Evolutionary conservation across 1,139 yeast species (phyloP).

Genomic region (Lodderomyces parapsilosis): DNA sequence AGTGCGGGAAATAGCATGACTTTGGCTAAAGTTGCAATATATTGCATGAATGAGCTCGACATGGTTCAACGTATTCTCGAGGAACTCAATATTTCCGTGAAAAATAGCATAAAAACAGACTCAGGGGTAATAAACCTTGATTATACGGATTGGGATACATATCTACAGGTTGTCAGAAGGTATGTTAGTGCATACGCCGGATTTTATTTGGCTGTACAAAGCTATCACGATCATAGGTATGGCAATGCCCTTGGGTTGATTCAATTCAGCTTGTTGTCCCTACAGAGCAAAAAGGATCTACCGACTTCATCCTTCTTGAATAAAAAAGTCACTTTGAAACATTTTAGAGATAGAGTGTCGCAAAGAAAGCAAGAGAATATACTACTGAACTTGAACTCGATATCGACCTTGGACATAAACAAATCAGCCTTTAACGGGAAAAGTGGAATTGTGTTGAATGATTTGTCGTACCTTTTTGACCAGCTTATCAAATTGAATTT

Average conservation of each 20-base stretch:
- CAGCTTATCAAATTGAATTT: conserved; percentile 37
- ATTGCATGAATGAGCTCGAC: conserved; percentile 33
- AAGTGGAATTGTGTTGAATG: conserved; percentile 39
- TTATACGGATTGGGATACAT: conserved; percentile 31
- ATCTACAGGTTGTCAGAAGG: conserved; percentile 31
- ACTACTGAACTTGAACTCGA: conserved; percentile 33
- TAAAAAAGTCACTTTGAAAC: conserved; percentile 14
- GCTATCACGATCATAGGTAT: conserved; percentile 38
- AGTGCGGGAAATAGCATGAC: conserved; percentile 38
- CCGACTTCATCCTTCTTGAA: conserved; percentile 6
- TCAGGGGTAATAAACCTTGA: conserved; percentile 16
- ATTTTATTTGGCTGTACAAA: conserved; percentile 40
- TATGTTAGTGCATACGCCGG: conserved; percentile 46
- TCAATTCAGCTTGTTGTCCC: conserved; percentile 35
- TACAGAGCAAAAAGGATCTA: conserved; percentile 33
- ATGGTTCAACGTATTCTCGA: conserved; percentile 18
- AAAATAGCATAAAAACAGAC: neutral
- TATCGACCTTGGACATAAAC: conserved; percentile 36
- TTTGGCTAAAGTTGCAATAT: conserved; percentile 43
- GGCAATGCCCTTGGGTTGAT: conserved; percentile 46
- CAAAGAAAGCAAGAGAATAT: conserved; percentile 31
- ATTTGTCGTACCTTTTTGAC: conserved; percentile 39
- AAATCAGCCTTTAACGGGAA: conserved; percentile 35
- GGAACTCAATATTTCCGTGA: conserved; percentile 11
- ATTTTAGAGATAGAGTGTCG: conserved; percentile 27